phyloP scores from a whole-genome alignment of 352 stramenopile species.

The Halophytophthora batemanensis region DNA sequence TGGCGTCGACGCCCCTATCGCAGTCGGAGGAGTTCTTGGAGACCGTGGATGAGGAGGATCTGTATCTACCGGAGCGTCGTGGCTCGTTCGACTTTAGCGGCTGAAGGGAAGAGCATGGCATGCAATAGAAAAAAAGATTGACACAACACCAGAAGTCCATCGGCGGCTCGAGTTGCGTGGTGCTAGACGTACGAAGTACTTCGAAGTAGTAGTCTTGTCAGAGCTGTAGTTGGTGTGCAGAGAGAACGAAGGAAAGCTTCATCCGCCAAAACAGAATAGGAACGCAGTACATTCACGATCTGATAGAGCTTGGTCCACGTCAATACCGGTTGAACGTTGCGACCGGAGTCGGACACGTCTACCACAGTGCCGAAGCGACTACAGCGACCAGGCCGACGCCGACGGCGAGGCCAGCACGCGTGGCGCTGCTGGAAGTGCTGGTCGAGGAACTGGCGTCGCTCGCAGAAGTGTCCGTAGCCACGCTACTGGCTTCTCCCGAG shows the following conservation, averaged over 20 bases:
- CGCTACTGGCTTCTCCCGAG: conserved; percentile 2
- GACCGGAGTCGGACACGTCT: not conserved
- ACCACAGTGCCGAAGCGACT: conserved; percentile 23
- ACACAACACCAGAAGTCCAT: not conserved
- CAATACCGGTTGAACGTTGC: too few relatives aligned
- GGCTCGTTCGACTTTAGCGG: conserved; percentile 71
- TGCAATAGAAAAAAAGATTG: too few relatives aligned
- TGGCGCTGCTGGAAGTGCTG: conserved; percentile 14
- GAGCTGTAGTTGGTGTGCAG: too few relatives aligned
- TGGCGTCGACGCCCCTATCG: conserved; percentile 13
- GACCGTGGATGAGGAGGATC: conserved; percentile 39
- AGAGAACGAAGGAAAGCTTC: too few relatives aligned
- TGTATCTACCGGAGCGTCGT: conserved; percentile 49
- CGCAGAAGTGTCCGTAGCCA: not conserved
- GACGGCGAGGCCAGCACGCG: conserved; percentile 8
- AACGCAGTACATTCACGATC: too few relatives aligned
- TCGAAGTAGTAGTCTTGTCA: too few relatives aligned
- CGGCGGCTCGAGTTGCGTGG: too few relatives aligned
- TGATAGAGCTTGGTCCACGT: too few relatives aligned
- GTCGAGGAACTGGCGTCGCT: conserved; percentile 8
- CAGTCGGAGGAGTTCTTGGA: conserved; percentile 40
- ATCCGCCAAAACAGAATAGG: too few relatives aligned
- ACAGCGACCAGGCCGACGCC: conserved; percentile 25
- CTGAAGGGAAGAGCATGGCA: conserved; percentile 11
- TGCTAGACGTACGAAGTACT: too few relatives aligned